phyloP scores from a whole-genome alignment of 345 rosid species.

The Syzygium jambos region DNA sequence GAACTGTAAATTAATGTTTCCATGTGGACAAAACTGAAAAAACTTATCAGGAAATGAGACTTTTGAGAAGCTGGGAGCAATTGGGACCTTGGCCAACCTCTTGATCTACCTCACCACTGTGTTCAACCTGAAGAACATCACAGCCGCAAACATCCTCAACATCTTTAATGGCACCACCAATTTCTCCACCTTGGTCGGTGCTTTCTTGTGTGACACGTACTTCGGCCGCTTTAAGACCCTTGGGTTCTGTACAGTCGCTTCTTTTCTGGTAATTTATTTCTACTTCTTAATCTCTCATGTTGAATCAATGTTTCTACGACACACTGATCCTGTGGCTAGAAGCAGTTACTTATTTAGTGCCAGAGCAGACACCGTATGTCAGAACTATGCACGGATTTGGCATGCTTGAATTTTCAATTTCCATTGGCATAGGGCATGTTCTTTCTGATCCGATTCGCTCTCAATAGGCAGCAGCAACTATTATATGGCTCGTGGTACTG shows the following conservation, averaged over 20 bases:
- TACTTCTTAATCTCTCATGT: neutral
- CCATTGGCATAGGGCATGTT: neutral
- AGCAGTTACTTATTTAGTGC: neutral
- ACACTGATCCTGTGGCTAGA: neutral
- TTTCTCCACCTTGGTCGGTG: constrained; percentile 11
- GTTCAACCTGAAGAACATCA: constrained; percentile 6
- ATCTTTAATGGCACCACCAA: constrained; percentile 12
- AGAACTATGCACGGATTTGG: neutral
- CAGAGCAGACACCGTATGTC: neutral
- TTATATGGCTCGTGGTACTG: neutral
- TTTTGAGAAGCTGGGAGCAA: constrained; percentile 18
- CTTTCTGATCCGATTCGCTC: neutral
- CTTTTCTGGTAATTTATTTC: neutral
- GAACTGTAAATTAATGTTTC: neutral
- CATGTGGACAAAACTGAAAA: neutral
- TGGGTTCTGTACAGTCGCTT: constrained; percentile 7
- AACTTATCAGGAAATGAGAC: constrained; percentile 8
- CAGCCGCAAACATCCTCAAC: constrained; percentile 7
- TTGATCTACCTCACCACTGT: constrained; percentile 9
- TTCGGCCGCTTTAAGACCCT: constrained; percentile 15
- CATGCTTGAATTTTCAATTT: neutral
- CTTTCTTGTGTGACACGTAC: constrained; percentile 11
- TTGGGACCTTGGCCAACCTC: constrained; percentile 13
- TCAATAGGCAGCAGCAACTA: neutral
- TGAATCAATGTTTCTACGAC: neutral